These are phyloP conservation scores for Wickerhamomyces mucosus DNA, from an alignment of 805 yeast species.

Conservation along the genomic window DNA sequence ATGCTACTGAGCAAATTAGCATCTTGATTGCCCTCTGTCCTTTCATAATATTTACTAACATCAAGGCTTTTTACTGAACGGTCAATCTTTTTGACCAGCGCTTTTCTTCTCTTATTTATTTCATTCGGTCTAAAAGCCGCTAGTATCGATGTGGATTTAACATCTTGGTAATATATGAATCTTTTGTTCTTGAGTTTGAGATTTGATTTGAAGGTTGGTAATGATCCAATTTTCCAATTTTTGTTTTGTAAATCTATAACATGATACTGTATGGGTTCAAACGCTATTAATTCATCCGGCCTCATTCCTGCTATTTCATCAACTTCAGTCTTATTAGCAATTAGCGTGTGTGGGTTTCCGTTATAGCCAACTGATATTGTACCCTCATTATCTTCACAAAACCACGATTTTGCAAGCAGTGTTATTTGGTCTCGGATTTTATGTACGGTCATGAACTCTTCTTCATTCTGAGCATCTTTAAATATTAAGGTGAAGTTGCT, in stretches of 20 bases:
- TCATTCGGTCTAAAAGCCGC: slow-evolving; percentile 25
- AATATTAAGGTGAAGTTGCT: slow-evolving; percentile 26
- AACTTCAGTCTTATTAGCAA: slow-evolving; percentile 4
- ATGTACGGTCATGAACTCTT: slow-evolving; percentile 12
- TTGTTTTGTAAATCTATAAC: slow-evolving; percentile 20
- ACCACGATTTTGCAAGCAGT: slow-evolving; percentile 8
- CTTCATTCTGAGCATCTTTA: slow-evolving; percentile 10
- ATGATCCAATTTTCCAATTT: slow-evolving; percentile 34
- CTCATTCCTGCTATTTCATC: slow-evolving; percentile 3
- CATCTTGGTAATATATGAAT: slow-evolving; percentile 21
- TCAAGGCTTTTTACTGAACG: slow-evolving; percentile 1
- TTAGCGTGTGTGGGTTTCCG: slow-evolving; percentile 1
- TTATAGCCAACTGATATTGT: slow-evolving; percentile 1
- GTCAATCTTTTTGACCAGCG: slow-evolving; percentile 23
- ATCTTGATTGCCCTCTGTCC: slow-evolving; percentile 1
- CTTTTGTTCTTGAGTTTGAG: slow-evolving; percentile 18
- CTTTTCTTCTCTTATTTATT: slow-evolving; percentile 29
- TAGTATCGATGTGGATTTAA: slow-evolving; percentile 22
- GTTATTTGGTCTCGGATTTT: slow-evolving; percentile 4
- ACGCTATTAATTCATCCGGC: slow-evolving; percentile 2
- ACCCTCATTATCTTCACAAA: slow-evolving; percentile 9
- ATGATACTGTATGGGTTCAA: slow-evolving; percentile 21
- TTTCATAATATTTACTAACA: background rate
- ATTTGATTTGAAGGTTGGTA: slow-evolving; percentile 28
- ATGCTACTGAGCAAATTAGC: slow-evolving; percentile 2